Base-by-base conservation (phyloP, 148 eudicot genomes). In the Tetragonia tetragonoides region DNA sequence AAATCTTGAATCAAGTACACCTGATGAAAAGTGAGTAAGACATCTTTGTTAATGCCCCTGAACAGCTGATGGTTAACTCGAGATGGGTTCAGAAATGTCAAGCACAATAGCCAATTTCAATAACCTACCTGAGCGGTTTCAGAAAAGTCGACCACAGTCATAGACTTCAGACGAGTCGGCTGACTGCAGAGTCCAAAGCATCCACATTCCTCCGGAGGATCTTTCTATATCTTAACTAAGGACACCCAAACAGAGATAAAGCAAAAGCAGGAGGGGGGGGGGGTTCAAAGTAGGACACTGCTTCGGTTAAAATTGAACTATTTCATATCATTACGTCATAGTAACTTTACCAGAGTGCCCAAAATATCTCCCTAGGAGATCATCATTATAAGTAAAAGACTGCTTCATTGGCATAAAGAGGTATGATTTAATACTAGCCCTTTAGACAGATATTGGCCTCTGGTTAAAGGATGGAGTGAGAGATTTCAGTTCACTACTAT, bases 121-220 rank as follows among this genome's bases (percentile, higher is more conserved):
- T 21, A 64, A 42, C 71, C 47, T 16, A 70, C 17, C 41, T 53
- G 65, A 82, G 47, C 28, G n/a, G n/a, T n/a, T 23, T 64, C 28
- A 54, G 63, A 73, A 42, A 42, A 40, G 28, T 59, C 20, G 24
- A 51, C 51, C 9, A 6, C 21, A 37, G 74, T 91, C 86, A 89
- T 49, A 92, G 86, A 72, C 87, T 89, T 28, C 88, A 88, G 57
- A 92, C 88, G 42, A 89, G 81, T 59, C 84, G 83, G 83, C 82
- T 90, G 56, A 88, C 90, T 44, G 88, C 92, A 40, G 88, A 72
- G 79, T 94, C 98, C 83, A 94, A 77, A 66, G 91, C 83, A 86
- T 94, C 97, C 10, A 92, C 98, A 67, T 90, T 88, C 73, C 83
- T 85, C 85, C 85, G 83, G 68, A 94, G 82, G 16, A 83, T 38